phyloP scores from a whole-genome alignment of 2,329 filamentous ascomycete genomes.

The Alternaria atra region DNA sequence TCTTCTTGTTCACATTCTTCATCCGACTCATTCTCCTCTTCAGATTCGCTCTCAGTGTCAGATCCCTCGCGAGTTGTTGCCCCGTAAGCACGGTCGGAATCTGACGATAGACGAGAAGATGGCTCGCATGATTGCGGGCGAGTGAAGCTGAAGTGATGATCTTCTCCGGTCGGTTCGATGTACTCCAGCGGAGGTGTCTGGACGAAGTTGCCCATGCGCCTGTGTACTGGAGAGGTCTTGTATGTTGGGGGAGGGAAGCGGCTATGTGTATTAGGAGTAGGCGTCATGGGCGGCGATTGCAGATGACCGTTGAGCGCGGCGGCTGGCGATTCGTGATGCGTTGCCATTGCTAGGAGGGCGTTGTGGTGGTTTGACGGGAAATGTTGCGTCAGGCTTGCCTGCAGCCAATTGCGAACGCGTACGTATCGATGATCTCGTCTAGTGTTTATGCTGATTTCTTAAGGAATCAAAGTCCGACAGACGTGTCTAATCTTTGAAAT shows the following conservation, averaged over 20 bases:
- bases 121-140: constrained; percentile 45
- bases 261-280: constrained; percentile 37
- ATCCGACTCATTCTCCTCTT: constrained; percentile 34
- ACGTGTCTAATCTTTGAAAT: constrained; percentile 43
- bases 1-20: constrained; percentile 41
- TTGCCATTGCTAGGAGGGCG: constrained; percentile 42
- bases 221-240: constrained; percentile 47
- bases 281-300: constrained; percentile 50
- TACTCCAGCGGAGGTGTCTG: constrained; percentile 51
- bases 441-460: constrained; percentile 28
- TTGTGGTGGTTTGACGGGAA: constrained; percentile 38
- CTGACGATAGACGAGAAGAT: constrained; percentile 51
- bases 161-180: constrained; percentile 48
- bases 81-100: constrained; percentile 44
- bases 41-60: constrained; percentile 33
- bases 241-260: constrained; percentile 41
- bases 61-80: constrained; percentile 46
- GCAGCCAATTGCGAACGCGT: constrained; percentile 42
- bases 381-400: constrained; percentile 42
- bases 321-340: constrained; percentile 39
- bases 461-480: constrained; percentile 47
- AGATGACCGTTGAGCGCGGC: constrained; percentile 44
- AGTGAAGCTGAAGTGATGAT: constrained; percentile 49
- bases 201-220: constrained; percentile 43
- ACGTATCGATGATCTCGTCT: constrained; percentile 38